Evolutionary conservation across 2,329 filamentous ascomycete genomes (phyloP), one percentile per base, ranked within the genome.

Genomic region (Stagonosporopsis rhizophila): DNA sequence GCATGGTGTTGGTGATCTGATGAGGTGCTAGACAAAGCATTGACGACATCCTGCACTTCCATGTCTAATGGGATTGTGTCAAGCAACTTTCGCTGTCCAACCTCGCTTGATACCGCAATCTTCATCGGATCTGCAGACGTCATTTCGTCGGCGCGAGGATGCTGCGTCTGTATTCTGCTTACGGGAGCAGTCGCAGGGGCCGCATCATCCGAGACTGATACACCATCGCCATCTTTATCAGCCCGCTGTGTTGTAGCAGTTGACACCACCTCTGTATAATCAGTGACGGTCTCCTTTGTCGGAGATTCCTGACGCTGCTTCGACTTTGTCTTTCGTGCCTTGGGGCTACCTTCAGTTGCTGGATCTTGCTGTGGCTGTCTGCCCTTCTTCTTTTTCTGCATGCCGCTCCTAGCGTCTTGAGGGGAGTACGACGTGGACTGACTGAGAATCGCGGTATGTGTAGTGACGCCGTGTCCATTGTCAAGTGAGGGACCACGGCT

Each of bases 331-430:
- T 67, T 67, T 4, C 56, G 59, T 8, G 44, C 17, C 34, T 65
- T 59, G 17, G 64, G 62, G 30, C 62, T 69, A 34, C 53, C 62
- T 14, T 28, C 32, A 6, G 32, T 32, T n/a, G 37, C 6, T 8
- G 38, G 39, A 19, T 27, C 39, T 17, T 54, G 44, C 51, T 52
- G 53, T 42, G 48, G 27, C 38, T 52, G 53, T 23, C 52, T 52
- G 32, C 41, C 41, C 23, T 51, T 56, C 42, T 56, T 56, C 42
- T 30, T 30, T 11, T 60, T 62, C 39, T 44, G 64, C 56, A 73
- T 52, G 58, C 63, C 69, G 62, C 73, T 75, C 57, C 73, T 70
- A 65, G 66, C 73, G 59, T 75, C 73, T 58, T 75, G 73, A 40
- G 73, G 69, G 56, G 73, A 74, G 57, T 75, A 75, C n/a, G 55